A percentile compares a stretch with the other conserved stretches of the same genome.
phyloP scores from a whole-genome alignment of 73 alveolate species.

The Paramecium sonneborni region DNA sequence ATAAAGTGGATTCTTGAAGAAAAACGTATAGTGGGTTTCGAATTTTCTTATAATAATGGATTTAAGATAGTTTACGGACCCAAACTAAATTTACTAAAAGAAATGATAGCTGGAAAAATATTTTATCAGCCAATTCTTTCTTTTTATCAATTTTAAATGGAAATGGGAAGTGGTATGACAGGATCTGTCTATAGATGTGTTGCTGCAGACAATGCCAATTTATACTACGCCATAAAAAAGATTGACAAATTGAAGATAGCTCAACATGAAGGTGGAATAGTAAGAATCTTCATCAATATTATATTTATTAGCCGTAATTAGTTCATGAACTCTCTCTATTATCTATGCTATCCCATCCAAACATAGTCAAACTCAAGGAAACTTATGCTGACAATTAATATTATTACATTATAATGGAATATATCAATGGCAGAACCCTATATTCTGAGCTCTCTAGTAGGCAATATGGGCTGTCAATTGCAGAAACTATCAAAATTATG shows the following conservation, averaged over 20 bases:
- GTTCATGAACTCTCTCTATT: constrained; percentile 27
- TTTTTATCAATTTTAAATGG: constrained; percentile 27
- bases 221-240: constrained; percentile 6
- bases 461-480: neutral
- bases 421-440: constrained; percentile 28
- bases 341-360: neutral
- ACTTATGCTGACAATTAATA: neutral
- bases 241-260: constrained; percentile 26
- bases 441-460: neutral
- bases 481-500: constrained; percentile 31
- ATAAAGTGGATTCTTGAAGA: constrained; percentile 2
- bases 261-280: constrained; percentile 46
- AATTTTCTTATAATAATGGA: neutral
- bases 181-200: constrained; percentile 48
- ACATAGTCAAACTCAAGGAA: constrained; percentile 53
- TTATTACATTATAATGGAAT: constrained; percentile 41
- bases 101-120: constrained; percentile 50
- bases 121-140: constrained; percentile 19
- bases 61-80: neutral
- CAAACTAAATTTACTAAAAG: constrained; percentile 11
- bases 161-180: constrained; percentile 39
- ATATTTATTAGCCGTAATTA: constrained; percentile 13
- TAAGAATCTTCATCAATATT: neutral
- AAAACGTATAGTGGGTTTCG: constrained; percentile 25
- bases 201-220: neutral